phyloP scores from a whole-genome alignment of 2,329 filamentous ascomycete species.

The Fusarium tjaetaba region DNA sequence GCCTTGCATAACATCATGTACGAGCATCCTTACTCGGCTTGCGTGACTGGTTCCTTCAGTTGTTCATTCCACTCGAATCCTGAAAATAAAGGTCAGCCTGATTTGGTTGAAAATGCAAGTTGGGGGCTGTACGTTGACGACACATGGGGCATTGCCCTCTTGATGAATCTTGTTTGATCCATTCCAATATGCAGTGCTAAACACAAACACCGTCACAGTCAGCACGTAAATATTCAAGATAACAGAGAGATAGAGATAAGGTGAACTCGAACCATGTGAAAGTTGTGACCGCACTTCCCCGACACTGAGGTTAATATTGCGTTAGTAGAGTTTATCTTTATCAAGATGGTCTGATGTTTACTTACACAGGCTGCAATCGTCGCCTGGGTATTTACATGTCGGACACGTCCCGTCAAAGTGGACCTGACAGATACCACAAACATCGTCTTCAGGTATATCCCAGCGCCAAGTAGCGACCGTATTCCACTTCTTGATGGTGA shows the following conservation, averaged over 20 bases:
- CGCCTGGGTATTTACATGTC: constrained; percentile 96
- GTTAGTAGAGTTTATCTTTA: constrained; percentile 25
- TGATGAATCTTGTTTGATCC: constrained; percentile 94
- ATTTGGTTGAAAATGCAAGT: background rate
- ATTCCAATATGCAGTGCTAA: constrained; percentile 93
- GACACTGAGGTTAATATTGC: constrained; percentile 66
- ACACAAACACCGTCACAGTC: constrained; percentile 11
- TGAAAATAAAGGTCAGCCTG: constrained; percentile 35
- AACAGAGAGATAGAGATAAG: background rate
- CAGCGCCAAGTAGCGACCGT: constrained; percentile 96
- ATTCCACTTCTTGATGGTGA: constrained; percentile 92
- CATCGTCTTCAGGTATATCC: constrained; percentile 97
- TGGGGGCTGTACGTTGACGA: constrained; percentile 75
- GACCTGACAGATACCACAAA: constrained; percentile 97
- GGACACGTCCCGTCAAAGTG: constrained; percentile 98
- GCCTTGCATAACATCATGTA: constrained; percentile 10
- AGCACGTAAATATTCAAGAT: constrained; percentile 26
- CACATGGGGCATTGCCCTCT: constrained; percentile 98
- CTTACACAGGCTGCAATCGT: constrained; percentile 91
- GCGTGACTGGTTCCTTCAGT: constrained; percentile 44
- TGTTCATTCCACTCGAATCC: constrained; percentile 56
- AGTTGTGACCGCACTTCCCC: constrained; percentile 96
- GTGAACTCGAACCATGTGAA: constrained; percentile 81
- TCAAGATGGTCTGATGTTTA: constrained; percentile 39
- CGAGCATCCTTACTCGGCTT: constrained; percentile 44